Base-by-base conservation (phyloP, 345 rosid genomes). In the Hibiscus syriacus region DNA sequence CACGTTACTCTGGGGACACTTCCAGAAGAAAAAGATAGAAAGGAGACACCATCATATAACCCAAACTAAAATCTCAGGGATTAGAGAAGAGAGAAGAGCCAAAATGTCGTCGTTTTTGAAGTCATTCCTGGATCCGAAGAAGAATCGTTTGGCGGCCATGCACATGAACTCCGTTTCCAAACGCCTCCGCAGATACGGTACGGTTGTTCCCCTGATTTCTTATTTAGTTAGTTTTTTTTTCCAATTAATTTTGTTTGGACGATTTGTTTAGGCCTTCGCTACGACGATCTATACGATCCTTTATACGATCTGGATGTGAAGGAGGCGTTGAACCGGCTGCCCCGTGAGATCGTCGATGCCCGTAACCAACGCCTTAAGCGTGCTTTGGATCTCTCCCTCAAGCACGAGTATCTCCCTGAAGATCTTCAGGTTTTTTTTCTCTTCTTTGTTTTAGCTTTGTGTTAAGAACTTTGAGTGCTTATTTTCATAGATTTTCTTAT, bases 381-480 rank as follows among this genome's bases (percentile, higher is more conserved):
- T 56, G 96, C 99, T 66, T 85, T 91, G 87, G 99, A 94, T 74
- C 97, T 94, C 66, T 94, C 99, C 70, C 83, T 94, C 96, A 94
- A 94, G 80, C 99, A 94, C 75, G 82, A 87, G 81, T 89, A 89
- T 78, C 97, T 94, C 26, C 80, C 92, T 16, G 74, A 83, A 67
- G 72, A 91, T 61, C 89, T 94, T 30, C 96, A 87, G 97, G 97
- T 93, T 68, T 52, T 6, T 12, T 34, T 17, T n/a, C 2, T 3
- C 0, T 34, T 22, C 43, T 43, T 10, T 46, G 7, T 16, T 5
- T 64, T 36, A 3, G 1, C 1, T 49, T 69, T 43, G 25, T 6
- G 12, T 4, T 46, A 4, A 19, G 13, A 27, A 13, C 58, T 57
- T 2, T 8, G 13, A 13, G 39, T 17, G 3, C 43, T 36, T 14